Percentiles rank a stretch among this genome's conserved stretches.
phyloP scores from a whole-genome alignment of 225 moss, liverwort and hornwort species.

The Pleurozium schreberi region DNA sequence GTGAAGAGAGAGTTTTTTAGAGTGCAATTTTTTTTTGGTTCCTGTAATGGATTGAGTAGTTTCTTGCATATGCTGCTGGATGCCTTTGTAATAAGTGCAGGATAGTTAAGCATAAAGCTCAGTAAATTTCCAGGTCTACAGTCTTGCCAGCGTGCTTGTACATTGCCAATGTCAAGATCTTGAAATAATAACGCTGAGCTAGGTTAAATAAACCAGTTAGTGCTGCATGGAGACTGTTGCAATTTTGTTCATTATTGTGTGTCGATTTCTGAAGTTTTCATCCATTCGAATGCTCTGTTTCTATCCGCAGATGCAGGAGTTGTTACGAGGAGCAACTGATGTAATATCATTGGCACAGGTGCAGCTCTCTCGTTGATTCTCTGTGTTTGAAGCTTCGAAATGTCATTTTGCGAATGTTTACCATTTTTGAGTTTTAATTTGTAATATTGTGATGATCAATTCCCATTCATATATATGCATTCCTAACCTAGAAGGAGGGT shows the following conservation, averaged over 20 bases:
- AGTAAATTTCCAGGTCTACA: neutral
- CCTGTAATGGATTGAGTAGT: neutral
- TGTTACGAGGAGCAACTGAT: slow-evolving; percentile 63
- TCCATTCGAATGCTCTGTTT: neutral
- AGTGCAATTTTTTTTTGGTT: neutral
- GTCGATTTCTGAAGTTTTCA: neutral
- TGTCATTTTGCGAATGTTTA: neutral
- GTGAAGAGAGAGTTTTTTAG: neutral
- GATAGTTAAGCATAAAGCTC: neutral
- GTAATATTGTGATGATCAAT: neutral
- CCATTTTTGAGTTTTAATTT: neutral
- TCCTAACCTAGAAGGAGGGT: slow-evolving; percentile 2
- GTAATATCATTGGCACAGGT: slow-evolving; percentile 91
- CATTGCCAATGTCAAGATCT: neutral
- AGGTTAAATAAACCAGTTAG: neutral
- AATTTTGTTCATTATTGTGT: neutral
- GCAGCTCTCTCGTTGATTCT: neutral
- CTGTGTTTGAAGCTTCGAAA: neutral
- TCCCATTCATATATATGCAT: neutral
- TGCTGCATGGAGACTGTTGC: neutral
- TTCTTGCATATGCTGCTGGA: neutral
- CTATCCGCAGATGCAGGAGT: slow-evolving; percentile 73
- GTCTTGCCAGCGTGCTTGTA: neutral
- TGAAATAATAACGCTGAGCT: neutral
- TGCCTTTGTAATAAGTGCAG: neutral